Evolutionary conservation across 225 moss, liverwort and hornwort genomes (phyloP), one percentile per base, ranked within the genome.

Genomic region (Pleurozium schreberi): DNA sequence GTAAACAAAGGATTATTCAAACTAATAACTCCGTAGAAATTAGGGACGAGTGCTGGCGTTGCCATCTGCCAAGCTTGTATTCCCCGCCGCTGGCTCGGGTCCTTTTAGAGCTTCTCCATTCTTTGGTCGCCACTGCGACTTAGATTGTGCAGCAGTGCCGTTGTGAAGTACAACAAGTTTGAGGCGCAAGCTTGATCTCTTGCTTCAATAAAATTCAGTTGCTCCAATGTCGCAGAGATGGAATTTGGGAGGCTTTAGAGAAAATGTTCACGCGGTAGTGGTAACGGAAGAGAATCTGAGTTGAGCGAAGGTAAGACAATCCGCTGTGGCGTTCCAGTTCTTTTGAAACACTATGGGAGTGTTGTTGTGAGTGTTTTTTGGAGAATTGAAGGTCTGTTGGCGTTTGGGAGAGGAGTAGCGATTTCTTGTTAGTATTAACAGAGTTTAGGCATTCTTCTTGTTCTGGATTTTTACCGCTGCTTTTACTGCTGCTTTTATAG

Each of bases 31-130:
- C 57, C 57, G 20, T 17, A 57, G 27, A 59, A 80, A 80, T 80
- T 59, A 80, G 19, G 63, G 61, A 6, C 43, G 64, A n/a, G 74
- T 58, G 85, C 53, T 49, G 85, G 62, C 20, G 81, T 34, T 88
- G 88, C 88, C 88, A 91, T 85, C 50, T 91, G 91, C 81, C 81
- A 67, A 88, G 81, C 81, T 88, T 36, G 19, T 59, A n/a, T 85
- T 60, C 81, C 18, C 42, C 80, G 30, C 59, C 59, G 80, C 40
- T 42, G 18, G 18, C 27, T 59, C 59, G 42, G 18, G 40, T 4
- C 18, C 42, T 42, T 14, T 80, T 18, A 0, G 50, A 74, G 80
- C 71, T 57, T 49, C 83, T 63, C 65, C 63, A 85, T 80, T 62
- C 55, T 20, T 42, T 7, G 23, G 6, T 80, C 84, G 58, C 47